phyloP scores from a whole-genome alignment of 2,329 filamentous ascomycete genomes.

The Samsoniella hepiali region DNA sequence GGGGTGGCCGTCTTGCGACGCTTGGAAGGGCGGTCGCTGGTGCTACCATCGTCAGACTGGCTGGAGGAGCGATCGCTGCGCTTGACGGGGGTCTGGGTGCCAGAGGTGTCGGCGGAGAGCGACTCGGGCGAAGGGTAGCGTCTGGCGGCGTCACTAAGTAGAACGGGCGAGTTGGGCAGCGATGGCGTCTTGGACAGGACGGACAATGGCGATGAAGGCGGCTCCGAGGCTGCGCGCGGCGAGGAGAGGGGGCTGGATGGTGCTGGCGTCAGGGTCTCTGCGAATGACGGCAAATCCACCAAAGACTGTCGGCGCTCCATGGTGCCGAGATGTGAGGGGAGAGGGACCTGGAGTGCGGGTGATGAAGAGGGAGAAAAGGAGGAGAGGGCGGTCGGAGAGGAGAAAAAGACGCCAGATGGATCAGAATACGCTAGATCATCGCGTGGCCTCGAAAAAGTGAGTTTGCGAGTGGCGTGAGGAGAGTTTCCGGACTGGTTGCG shows the following conservation, averaged over 20 bases:
- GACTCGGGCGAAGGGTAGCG: slow-evolving; percentile 50
- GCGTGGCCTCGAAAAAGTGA: slow-evolving; percentile 12
- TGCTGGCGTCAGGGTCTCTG: slow-evolving; percentile 25
- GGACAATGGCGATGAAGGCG: slow-evolving; percentile 54
- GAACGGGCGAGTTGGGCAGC: slow-evolving; percentile 43
- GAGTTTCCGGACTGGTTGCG: neutral
- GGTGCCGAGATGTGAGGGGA: neutral
- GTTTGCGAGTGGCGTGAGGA: neutral
- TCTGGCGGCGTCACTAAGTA: slow-evolving; percentile 38
- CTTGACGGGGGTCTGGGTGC: slow-evolving; percentile 51
- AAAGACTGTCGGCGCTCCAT: slow-evolving; percentile 15
- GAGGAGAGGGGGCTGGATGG: slow-evolving; percentile 28
- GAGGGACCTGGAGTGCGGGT: neutral
- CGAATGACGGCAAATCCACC: slow-evolving; percentile 1
- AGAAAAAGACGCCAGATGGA: slow-evolving; percentile 4
- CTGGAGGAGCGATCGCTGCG: slow-evolving; percentile 31
- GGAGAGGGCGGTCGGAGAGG: neutral
- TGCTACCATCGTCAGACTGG: slow-evolving; percentile 45
- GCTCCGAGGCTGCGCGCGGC: slow-evolving; percentile 32
- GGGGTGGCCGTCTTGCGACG: slow-evolving; percentile 63
- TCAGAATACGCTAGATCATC: slow-evolving; percentile 18
- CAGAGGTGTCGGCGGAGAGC: slow-evolving; percentile 42
- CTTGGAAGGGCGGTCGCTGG: slow-evolving; percentile 56
- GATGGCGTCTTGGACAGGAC: slow-evolving; percentile 52
- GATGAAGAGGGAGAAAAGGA: neutral